A percentile compares a stretch with the other conserved stretches of the same genome.
Conservation (phyloP, 2,329 filamentous ascomycete species). For the Calonectria pseudoreteaudii region DNA sequence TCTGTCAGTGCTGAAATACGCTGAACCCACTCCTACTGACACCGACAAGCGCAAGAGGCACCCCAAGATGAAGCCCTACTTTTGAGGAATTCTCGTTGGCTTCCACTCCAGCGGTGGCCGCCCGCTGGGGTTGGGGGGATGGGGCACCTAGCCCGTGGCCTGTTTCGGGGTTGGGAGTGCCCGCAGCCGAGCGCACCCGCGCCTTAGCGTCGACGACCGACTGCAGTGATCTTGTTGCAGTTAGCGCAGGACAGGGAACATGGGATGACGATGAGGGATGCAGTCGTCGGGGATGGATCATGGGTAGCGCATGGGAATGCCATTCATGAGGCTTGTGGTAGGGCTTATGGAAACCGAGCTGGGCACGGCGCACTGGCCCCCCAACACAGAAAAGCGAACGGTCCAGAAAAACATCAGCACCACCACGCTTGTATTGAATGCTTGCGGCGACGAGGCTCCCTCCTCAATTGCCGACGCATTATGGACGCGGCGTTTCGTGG, state of each 20-base stretch:
- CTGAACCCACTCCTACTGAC: conserved; percentile 29
- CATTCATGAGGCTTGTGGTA: conserved; percentile 14
- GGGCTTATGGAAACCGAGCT: background rate
- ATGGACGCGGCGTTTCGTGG: background rate
- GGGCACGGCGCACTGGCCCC: background rate
- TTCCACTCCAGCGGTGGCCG: conserved; percentile 32
- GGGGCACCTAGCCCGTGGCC: conserved; percentile 32
- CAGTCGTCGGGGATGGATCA: conserved; percentile 21
- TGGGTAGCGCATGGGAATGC: conserved; percentile 8
- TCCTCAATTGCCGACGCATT: conserved; percentile 2
- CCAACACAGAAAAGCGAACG: background rate
- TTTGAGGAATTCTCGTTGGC: conserved; percentile 32
- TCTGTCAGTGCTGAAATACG: conserved; percentile 23
- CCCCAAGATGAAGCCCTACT: conserved; percentile 19
- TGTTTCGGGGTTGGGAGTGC: conserved; percentile 42
- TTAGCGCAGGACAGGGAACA: conserved; percentile 40
- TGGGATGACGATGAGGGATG: conserved; percentile 21
- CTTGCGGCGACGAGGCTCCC: background rate
- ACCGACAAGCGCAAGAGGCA: conserved; percentile 11
- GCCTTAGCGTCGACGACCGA: conserved; percentile 38
- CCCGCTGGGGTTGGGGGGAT: conserved; percentile 19
- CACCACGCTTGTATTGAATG: background rate
- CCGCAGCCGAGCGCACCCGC: conserved; percentile 39
- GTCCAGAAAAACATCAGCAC: background rate
- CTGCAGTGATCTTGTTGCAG: conserved; percentile 21